Evolutionary conservation across 768 basidiomycete species (phyloP).

Genomic region (Neoboletus magnificus): DNA sequence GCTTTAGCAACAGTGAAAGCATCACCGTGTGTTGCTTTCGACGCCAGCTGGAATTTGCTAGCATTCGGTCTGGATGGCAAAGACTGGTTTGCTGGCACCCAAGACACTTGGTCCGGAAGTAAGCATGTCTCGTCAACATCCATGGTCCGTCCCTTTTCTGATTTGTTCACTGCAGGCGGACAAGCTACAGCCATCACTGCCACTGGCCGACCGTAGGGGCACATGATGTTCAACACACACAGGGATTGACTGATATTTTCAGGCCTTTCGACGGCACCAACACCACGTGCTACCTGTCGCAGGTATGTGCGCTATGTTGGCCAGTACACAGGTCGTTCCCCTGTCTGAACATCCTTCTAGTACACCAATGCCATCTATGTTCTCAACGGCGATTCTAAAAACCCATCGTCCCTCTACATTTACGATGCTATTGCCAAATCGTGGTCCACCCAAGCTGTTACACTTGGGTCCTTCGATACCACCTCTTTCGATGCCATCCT

Average conservation of each 20-base stretch:
- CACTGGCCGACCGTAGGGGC: slow-evolving; percentile 70
- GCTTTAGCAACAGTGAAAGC: slow-evolving; percentile 34
- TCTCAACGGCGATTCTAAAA: slow-evolving; percentile 69
- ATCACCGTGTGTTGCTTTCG: slow-evolving; percentile 73
- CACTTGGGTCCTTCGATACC: slow-evolving; percentile 55
- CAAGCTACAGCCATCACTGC: slow-evolving; percentile 66
- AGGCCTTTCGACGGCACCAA: slow-evolving; percentile 65
- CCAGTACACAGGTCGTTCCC: too few species aligned
- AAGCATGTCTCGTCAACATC: slow-evolving; percentile 10
- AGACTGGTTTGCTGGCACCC: slow-evolving; percentile 78
- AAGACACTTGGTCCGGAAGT: slow-evolving; percentile 65
- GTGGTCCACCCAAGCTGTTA: slow-evolving; percentile 74
- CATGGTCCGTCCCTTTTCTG: neutral
- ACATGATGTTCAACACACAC: neutral
- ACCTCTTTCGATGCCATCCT: slow-evolving; percentile 67
- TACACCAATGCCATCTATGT: slow-evolving; percentile 87
- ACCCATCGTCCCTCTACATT: slow-evolving; percentile 70
- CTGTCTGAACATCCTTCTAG: slow-evolving; percentile 35
- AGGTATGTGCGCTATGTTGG: slow-evolving; percentile 38
- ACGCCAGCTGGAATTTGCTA: slow-evolving; percentile 76
- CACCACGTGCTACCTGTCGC: slow-evolving; percentile 70
- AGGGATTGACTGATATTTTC: neutral
- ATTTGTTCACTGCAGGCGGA: slow-evolving; percentile 17
- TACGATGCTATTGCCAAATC: slow-evolving; percentile 69
- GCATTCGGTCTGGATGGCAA: slow-evolving; percentile 81